Percentiles rank a stretch among this genome's conserved stretches.
Conservation (phyloP, 2,329 filamentous ascomycete genomes). For the Escovopsis weberi region DNA sequence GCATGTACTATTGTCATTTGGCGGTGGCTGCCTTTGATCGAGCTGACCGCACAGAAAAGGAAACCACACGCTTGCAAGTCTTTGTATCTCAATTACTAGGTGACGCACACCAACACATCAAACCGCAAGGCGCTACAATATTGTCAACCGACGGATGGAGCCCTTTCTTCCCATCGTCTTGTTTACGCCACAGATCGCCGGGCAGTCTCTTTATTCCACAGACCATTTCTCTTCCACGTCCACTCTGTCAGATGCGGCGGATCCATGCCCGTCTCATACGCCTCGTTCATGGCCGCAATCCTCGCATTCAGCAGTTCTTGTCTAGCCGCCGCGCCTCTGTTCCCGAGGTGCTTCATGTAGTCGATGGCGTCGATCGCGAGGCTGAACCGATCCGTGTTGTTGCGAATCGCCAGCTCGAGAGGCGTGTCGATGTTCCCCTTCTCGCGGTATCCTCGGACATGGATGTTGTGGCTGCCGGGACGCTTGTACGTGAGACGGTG, state of each 20-base stretch:
- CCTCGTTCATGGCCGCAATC: slow-evolving; percentile 47
- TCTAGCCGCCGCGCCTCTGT: slow-evolving; percentile 45
- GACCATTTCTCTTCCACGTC: slow-evolving; percentile 42
- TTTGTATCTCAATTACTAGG: no score
- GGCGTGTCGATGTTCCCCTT: slow-evolving; percentile 78
- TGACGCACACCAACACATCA: no score
- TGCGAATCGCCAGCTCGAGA: slow-evolving; percentile 63
- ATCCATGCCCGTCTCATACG: slow-evolving; percentile 58
- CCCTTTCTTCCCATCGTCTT: no score
- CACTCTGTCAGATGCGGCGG: slow-evolving; percentile 50
- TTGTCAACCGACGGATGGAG: no score
- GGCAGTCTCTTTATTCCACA: slow-evolving; percentile 15
- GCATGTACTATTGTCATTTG: no score
- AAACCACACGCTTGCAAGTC: no score
- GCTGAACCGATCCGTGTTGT: slow-evolving; percentile 63
- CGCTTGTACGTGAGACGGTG: slow-evolving; percentile 66
- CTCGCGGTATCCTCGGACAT: slow-evolving; percentile 67
- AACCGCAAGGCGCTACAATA: no score
- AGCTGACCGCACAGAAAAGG: no score
- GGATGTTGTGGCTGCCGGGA: slow-evolving; percentile 50
- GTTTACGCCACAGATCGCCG: no score
- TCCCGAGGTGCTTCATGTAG: slow-evolving; percentile 45
- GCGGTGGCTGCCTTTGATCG: no score
- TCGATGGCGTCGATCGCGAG: slow-evolving; percentile 67
- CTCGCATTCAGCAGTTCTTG: slow-evolving; percentile 51